Conservation (phyloP, 2,329 filamentous ascomycete species). For the Onygenales sp. region DNA sequence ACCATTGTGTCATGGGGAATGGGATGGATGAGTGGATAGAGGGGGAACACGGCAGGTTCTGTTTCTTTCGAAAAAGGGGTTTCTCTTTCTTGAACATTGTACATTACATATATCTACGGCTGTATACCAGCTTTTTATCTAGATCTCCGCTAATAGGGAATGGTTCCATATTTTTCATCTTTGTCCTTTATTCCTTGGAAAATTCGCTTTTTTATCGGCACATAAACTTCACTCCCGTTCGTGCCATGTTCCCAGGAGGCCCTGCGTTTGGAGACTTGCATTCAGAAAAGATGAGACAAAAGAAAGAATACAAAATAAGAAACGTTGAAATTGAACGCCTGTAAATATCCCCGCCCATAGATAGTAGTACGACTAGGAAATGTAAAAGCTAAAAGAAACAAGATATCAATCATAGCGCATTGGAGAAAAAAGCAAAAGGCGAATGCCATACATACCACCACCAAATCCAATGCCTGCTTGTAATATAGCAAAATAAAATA, state of each 20-base stretch:
- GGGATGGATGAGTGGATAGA: background rate
- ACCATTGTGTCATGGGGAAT: background rate
- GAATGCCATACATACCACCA: background rate
- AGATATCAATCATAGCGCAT: background rate
- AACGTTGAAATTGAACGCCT: background rate
- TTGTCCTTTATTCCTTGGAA: too few relatives aligned
- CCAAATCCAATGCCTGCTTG: background rate
- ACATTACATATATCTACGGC: background rate
- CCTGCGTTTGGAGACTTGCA: too few relatives aligned
- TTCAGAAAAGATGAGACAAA: too few relatives aligned
- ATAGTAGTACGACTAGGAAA: background rate
- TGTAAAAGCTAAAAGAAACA: background rate
- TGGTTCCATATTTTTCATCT: background rate
- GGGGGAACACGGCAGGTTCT: background rate
- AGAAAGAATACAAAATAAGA: too few relatives aligned
- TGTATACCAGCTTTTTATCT: background rate
- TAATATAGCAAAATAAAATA: background rate
- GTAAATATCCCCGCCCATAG: background rate
- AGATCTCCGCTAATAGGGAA: slow-evolving; percentile 3
- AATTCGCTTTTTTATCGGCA: too few relatives aligned
- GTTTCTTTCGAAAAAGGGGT: background rate
- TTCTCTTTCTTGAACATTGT: background rate
- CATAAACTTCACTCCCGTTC: too few relatives aligned
- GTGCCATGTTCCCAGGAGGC: too few relatives aligned
- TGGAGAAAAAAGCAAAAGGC: background rate